These are phyloP conservation scores for Steccherinum ochraceum DNA, from an alignment of 768 basidiomycete genomes.

Conservation along the genomic window DNA sequence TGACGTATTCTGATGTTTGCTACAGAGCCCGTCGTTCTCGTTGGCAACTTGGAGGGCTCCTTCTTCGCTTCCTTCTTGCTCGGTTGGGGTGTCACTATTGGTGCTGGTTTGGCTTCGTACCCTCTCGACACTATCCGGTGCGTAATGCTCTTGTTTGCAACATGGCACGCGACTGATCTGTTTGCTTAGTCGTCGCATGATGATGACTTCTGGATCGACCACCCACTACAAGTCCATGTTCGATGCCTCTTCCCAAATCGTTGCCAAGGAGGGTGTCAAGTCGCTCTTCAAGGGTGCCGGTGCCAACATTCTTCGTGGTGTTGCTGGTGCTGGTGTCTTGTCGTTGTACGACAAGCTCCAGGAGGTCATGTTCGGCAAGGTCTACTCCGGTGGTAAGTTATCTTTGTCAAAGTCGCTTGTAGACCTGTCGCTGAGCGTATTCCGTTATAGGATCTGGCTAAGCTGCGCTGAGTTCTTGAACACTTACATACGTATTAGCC, in stretches of 20 bases:
- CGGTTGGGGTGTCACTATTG: conserved; percentile 99
- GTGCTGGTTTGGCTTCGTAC: conserved; percentile 98
- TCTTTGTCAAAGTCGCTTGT: conserved; percentile 34
- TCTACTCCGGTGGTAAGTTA: conserved; percentile 79
- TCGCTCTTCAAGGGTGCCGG: conserved; percentile 99
- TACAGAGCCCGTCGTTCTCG: conserved; percentile 92
- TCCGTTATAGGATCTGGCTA: conserved; percentile 34
- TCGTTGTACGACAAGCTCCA: conserved; percentile 99
- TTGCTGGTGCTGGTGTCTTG: conserved; percentile 99
- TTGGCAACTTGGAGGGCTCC: conserved; percentile 90
- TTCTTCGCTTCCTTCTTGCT: conserved; percentile 96
- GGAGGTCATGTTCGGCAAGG: conserved; percentile 95
- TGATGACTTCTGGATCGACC: conserved; percentile 98
- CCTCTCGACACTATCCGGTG: conserved; percentile 89
- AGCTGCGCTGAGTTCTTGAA: conserved; percentile 20
- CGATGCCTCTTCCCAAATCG: conserved; percentile 90
- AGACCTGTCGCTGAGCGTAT: conserved; percentile 15
- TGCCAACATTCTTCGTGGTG: conserved; percentile 90
- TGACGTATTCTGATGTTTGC: conserved; percentile 20
- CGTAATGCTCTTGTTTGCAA: conserved; percentile 14
- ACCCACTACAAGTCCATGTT: conserved; percentile 99
- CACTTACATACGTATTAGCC: conserved; percentile 20
- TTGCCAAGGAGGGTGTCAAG: conserved; percentile 91
- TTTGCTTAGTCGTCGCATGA: conserved; percentile 92
- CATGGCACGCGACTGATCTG: conserved; percentile 17